Evolutionary conservation across 2,329 filamentous ascomycete genomes (phyloP).

Genomic region (Fusarium agapanthi): DNA sequence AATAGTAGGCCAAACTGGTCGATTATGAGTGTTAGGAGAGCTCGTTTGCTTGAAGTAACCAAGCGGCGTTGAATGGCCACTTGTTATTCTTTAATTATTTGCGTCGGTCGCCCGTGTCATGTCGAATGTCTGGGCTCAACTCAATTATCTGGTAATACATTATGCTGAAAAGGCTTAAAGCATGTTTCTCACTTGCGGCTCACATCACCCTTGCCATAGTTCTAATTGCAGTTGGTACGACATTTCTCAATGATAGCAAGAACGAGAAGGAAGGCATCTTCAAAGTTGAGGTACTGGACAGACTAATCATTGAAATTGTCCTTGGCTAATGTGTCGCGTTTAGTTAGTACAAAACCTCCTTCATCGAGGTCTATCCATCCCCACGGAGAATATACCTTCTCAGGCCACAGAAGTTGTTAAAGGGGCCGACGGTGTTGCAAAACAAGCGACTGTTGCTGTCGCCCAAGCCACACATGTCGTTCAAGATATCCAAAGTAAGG

Average conservation of each 20-base stretch:
- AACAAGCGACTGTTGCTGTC: slow-evolving; percentile 3
- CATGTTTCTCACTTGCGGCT: neutral
- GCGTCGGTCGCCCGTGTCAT: neutral
- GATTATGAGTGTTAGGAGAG: neutral
- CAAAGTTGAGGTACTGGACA: neutral
- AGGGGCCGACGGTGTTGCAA: neutral
- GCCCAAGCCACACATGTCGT: slow-evolving; percentile 1
- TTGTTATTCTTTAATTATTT: neutral
- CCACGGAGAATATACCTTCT: neutral
- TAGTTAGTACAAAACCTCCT: neutral
- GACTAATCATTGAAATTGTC: neutral
- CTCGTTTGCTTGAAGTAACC: neutral
- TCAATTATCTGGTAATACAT: neutral
- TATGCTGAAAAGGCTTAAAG: neutral
- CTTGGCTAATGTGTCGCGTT: neutral
- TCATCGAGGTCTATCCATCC: slow-evolving; percentile 2
- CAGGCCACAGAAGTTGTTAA: slow-evolving; percentile 2
- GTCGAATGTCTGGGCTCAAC: neutral
- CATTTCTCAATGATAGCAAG: neutral
- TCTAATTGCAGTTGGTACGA: neutral
- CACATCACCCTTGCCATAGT: neutral
- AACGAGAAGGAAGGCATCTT: slow-evolving; percentile 4
- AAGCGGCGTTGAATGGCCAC: neutral
- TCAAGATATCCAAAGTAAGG: slow-evolving; percentile 3
- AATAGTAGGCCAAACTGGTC: neutral